A percentile compares a stretch with the other conserved stretches of the same genome.
phyloP scores from a whole-genome alignment of 176 grass and related monocot genomes.

The Rhipidocladum racemiflorum region DNA sequence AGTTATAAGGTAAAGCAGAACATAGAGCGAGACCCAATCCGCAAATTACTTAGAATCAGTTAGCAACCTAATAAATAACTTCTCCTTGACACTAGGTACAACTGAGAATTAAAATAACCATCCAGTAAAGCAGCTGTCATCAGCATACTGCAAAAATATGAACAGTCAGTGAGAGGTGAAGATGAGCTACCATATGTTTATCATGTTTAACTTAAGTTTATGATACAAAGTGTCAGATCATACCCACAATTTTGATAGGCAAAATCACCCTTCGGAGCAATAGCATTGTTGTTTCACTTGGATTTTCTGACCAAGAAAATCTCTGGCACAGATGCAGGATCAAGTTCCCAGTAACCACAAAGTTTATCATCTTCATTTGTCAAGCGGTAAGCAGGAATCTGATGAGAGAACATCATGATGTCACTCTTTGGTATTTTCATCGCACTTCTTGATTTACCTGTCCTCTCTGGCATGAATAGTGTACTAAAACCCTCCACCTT shows the following conservation, averaged over 20 bases:
- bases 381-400: constrained; percentile 53
- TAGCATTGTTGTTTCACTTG: neutral
- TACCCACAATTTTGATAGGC: constrained; percentile 14
- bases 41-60: constrained; percentile 3
- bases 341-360: constrained; percentile 60
- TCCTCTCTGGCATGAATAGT: constrained; percentile 47
- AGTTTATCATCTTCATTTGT: constrained; percentile 36
- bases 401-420: constrained; percentile 65
- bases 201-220: neutral
- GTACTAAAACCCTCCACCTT: constrained; percentile 53
- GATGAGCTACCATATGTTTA: neutral
- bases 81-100: constrained; percentile 3
- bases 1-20: neutral
- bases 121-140: constrained; percentile 1
- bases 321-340: constrained; percentile 58
- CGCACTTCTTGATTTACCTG: constrained; percentile 4
- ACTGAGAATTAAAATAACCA: neutral
- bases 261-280: neutral
- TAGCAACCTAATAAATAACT: neutral
- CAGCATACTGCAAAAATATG: constrained; percentile 13
- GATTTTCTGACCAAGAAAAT: constrained; percentile 23
- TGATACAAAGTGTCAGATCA: neutral
- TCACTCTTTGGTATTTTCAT: constrained; percentile 39
- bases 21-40: neutral
- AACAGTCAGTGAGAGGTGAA: neutral